Evolutionary conservation across 768 basidiomycete species (phyloP).

Genomic region (Naganishia vishniacii): DNA sequence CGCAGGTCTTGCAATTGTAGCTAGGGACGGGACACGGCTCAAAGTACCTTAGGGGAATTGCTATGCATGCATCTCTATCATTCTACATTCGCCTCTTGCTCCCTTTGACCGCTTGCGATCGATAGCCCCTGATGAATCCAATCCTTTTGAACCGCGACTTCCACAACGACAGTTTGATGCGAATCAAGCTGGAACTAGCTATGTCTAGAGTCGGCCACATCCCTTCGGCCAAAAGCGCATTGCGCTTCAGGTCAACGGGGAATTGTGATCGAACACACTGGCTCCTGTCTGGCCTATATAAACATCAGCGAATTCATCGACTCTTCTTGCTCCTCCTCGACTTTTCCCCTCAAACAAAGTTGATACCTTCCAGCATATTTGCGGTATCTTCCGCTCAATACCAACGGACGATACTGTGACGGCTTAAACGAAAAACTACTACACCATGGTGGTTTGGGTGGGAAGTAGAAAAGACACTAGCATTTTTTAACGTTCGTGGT

Average conservation of each 20-base stretch:
- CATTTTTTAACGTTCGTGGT: slow-evolving; percentile 18
- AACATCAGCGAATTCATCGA: background rate
- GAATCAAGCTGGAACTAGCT: too few species aligned
- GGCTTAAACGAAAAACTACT: slow-evolving; percentile 20
- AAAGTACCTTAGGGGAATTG: too few species aligned
- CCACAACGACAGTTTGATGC: too few species aligned
- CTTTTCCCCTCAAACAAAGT: slow-evolving; percentile 6
- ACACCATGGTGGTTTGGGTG: slow-evolving; percentile 23
- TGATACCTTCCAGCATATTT: slow-evolving; percentile 23
- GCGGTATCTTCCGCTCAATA: slow-evolving; percentile 8
- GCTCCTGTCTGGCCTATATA: background rate
- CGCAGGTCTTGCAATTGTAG: too few species aligned
- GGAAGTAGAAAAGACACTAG: slow-evolving; percentile 15
- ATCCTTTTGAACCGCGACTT: too few species aligned
- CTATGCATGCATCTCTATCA: too few species aligned
- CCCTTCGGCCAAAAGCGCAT: background rate
- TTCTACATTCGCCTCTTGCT: too few species aligned
- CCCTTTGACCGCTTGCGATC: too few species aligned
- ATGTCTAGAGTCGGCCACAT: background rate
- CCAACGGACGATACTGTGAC: slow-evolving; percentile 21
- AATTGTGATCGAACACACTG: background rate
- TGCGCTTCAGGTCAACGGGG: background rate
- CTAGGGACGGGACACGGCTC: too few species aligned
- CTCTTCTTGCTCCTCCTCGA: background rate
- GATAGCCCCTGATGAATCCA: too few species aligned